These are phyloP conservation scores for Saccharomycopsis sp. DNA, from an alignment of 805 yeast genomes.

Conservation along the genomic window DNA sequence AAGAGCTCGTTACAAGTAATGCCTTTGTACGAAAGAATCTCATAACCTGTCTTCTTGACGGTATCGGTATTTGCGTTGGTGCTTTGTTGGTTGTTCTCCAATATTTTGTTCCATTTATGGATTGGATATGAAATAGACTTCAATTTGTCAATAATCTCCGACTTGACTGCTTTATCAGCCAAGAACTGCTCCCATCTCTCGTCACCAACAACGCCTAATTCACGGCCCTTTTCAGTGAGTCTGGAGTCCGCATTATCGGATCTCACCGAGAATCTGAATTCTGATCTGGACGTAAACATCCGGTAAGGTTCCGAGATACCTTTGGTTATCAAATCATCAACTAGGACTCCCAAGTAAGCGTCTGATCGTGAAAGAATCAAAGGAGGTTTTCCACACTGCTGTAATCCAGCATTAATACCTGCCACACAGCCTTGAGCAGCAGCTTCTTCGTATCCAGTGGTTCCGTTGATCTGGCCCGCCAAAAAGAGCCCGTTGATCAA, in stretches of 20 bases:
- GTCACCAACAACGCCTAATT: conserved; percentile 59
- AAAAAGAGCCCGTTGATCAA: conserved; percentile 67
- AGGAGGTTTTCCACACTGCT: conserved; percentile 34
- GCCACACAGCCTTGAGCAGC: conserved; percentile 96
- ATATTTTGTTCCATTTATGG: conserved; percentile 49
- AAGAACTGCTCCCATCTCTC: conserved; percentile 46
- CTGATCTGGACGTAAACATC: conserved; percentile 96
- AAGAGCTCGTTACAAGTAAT: neutral
- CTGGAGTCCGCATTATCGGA: conserved; percentile 92
- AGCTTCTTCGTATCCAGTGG: conserved; percentile 98
- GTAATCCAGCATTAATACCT: conserved; percentile 88
- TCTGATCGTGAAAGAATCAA: conserved; percentile 65
- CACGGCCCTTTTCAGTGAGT: conserved; percentile 61
- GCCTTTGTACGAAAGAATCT: conserved; percentile 31
- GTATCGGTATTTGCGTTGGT: conserved; percentile 49
- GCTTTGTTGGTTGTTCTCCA: conserved; percentile 23
- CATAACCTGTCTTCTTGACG: conserved; percentile 58
- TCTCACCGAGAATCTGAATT: conserved; percentile 82
- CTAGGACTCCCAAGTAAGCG: conserved; percentile 86
- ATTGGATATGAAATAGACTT: conserved; percentile 43
- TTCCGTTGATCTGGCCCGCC: conserved; percentile 98
- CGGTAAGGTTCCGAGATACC: conserved; percentile 97
- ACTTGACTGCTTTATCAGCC: conserved; percentile 39
- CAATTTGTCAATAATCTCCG: conserved; percentile 41
- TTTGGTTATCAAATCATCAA: conserved; percentile 89